These are phyloP conservation scores for Achlya hypogyna DNA, from an alignment of 352 stramenopile species.

Conservation along the genomic window DNA sequence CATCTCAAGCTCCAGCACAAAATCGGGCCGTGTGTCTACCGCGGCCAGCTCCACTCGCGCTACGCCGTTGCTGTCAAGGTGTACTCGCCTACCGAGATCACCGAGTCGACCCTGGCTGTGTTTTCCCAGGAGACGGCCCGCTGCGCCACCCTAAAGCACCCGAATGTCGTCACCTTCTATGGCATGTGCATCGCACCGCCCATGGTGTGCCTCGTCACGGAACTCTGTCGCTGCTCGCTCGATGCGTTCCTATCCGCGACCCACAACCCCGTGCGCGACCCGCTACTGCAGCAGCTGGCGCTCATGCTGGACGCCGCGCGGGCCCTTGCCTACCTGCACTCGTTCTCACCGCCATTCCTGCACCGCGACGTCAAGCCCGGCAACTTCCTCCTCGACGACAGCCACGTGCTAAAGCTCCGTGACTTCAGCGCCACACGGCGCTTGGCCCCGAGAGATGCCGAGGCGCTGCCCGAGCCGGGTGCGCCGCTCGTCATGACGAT, in stretches of 20 bases:
- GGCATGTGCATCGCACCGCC: slow-evolving; percentile 50
- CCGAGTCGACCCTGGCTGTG: slow-evolving; percentile 36
- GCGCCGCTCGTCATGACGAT: slow-evolving; percentile 15
- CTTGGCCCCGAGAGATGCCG: slow-evolving; percentile 17
- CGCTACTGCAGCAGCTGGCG: slow-evolving; percentile 25
- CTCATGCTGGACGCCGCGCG: slow-evolving; percentile 60
- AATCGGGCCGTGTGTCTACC: slow-evolving; percentile 55
- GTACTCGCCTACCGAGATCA: slow-evolving; percentile 47
- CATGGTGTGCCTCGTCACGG: slow-evolving; percentile 55
- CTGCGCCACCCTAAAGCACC: slow-evolving; percentile 37
- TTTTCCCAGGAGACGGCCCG: slow-evolving; percentile 49
- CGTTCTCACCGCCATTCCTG: slow-evolving; percentile 57
- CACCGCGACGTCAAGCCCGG: slow-evolving; percentile 60
- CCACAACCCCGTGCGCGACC: background rate
- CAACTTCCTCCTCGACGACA: slow-evolving; percentile 58
- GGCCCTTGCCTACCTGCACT: slow-evolving; percentile 61
- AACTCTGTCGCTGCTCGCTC: slow-evolving; percentile 33
- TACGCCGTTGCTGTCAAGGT: slow-evolving; percentile 61
- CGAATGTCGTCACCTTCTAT: slow-evolving; percentile 49
- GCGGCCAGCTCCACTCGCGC: slow-evolving; percentile 40
- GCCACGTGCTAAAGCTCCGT: slow-evolving; percentile 44
- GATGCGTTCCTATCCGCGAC: slow-evolving; percentile 26
- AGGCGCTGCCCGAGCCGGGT: background rate
- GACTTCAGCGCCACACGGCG: slow-evolving; percentile 45
- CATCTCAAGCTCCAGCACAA: slow-evolving; percentile 35